Base-by-base conservation (phyloP, 2,329 filamentous ascomycete genomes). In the Magnaporthales sp. region DNA sequence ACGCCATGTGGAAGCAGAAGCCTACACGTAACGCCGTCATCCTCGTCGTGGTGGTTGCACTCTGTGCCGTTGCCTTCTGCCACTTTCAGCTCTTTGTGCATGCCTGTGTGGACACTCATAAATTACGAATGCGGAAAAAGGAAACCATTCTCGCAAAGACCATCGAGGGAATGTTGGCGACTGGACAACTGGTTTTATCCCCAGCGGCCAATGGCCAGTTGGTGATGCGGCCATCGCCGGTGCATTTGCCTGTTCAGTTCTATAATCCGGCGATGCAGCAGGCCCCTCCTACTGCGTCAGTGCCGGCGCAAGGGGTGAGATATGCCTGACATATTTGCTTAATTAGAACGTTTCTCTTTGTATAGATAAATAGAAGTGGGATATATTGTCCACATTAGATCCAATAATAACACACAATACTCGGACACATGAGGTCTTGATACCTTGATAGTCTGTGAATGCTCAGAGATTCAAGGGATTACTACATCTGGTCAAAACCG, bases 11-110 rank as follows among this genome's bases (percentile, higher is more conserved):
- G 67, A 31, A 51, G 30, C 51, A 38, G 51, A 31, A 15, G 58
- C 11, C n/a, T 10, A 29, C 32, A 31, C 67, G 66, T 38, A 7
- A n/a, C 46, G 61, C 31, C 1, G 26, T 67, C 8, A 56, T 30
- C n/a, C 1, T 67, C 29, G 7, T 54, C 13, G n/a, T 58, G 10
- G 15, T n/a, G 30, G 38, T 62, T 4, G 3, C 83, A 9, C 79
- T 83, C 67, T 24, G 54, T 26, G 78, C 80, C 0, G 71, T 84
- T 15, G 74, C 80, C 5, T 69, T 83, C 0, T 67, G 84, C 1
- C 80, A 83, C 66, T 68, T 70, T 66, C 27, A 51, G 32, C 66
- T 71, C 13, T 70, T 71, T 30, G 68, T 70, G 22, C 69, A 67
- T 68, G 69, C 68, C 51, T 70, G 70, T 65, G 67, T 68, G 60